Conservation (phyloP, 2,329 filamentous ascomycete genomes). For the Clarireedia hainanense region DNA sequence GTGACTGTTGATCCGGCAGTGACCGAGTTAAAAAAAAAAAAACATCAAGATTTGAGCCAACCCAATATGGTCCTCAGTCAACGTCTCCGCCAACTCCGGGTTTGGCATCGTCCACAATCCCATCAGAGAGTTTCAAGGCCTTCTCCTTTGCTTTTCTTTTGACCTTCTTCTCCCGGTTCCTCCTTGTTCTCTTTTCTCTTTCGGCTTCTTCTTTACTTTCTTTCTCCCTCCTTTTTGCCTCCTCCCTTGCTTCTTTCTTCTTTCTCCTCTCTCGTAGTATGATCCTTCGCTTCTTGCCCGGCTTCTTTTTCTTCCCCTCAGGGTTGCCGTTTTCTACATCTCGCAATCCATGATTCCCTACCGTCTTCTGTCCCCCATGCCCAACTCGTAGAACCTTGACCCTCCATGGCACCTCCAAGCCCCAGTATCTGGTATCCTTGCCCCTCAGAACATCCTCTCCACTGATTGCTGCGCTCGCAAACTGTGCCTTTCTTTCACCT, state of each 20-base stretch:
- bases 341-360: constrained; percentile 16
- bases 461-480: constrained; percentile 40
- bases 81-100: constrained; percentile 1
- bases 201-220: constrained; percentile 47
- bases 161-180: constrained; percentile 53
- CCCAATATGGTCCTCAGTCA: constrained; percentile 1
- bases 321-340: constrained; percentile 2
- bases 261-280: constrained; percentile 36
- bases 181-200: constrained; percentile 53
- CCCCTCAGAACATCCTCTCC: constrained; percentile 42
- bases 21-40: background rate
- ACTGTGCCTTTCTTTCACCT: constrained; percentile 32
- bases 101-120: background rate
- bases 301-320: constrained; percentile 34
- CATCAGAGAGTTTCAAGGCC: constrained; percentile 38
- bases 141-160: constrained; percentile 50
- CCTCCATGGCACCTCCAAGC: constrained; percentile 53
- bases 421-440: constrained; percentile 43
- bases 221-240: constrained; percentile 33
- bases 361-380: constrained; percentile 16
- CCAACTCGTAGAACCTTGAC: constrained; percentile 38
- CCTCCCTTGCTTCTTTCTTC: constrained; percentile 30
- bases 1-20: constrained; percentile 5
- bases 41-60: background rate
- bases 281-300: constrained; percentile 53